A percentile compares a stretch with the other conserved stretches of the same genome.
Evolutionary conservation across 1,139 yeast genomes (phyloP).

Genomic region (Protomyces gravidus): DNA sequence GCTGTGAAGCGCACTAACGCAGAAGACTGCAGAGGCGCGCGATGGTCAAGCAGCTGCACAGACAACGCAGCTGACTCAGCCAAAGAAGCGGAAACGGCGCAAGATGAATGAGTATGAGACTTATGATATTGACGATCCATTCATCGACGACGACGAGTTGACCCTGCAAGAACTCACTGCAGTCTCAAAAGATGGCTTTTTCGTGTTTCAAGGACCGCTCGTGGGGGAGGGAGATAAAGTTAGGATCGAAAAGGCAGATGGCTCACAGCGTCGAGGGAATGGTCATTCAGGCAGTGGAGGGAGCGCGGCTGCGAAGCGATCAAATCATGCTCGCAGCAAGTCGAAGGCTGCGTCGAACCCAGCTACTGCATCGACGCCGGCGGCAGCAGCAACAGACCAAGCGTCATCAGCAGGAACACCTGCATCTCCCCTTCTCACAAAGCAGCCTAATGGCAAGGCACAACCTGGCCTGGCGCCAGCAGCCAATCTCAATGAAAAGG

Average conservation of each 20-base stretch:
- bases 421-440: background rate
- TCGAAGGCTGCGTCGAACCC: background rate
- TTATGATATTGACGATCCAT: constrained; percentile 90
- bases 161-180: constrained; percentile 92
- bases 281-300: constrained; percentile 12
- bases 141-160: constrained; percentile 90
- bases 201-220: constrained; percentile 91
- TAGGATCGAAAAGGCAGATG: constrained; percentile 33
- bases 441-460: background rate
- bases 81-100: constrained; percentile 60
- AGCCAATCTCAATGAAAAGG: background rate
- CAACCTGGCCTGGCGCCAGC: background rate
- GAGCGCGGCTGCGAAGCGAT: constrained; percentile 1
- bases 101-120: constrained; percentile 45
- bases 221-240: constrained; percentile 58
- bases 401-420: background rate
- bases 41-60: constrained; percentile 30
- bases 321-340: background rate
- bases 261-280: constrained; percentile 1
- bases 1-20: constrained; percentile 42
- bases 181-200: constrained; percentile 90
- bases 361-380: background rate
- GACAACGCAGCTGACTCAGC: constrained; percentile 32
- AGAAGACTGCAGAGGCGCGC: constrained; percentile 36
- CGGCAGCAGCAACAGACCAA: background rate